phyloP scores from a whole-genome alignment of 768 basidiomycete genomes.

The Hygrocybe coccinea region DNA sequence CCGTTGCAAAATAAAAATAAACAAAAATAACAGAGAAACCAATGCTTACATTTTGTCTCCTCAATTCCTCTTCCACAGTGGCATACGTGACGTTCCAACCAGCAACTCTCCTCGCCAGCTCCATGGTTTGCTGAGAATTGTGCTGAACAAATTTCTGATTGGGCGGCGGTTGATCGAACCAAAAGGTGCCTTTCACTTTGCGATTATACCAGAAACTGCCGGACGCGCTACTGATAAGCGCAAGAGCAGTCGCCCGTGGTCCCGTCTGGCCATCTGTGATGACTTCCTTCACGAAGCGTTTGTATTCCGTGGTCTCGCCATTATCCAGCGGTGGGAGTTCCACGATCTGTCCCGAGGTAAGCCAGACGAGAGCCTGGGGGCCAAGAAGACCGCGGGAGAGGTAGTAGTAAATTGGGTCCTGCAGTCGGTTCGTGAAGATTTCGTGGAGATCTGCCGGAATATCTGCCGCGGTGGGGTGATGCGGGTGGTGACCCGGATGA shows the following conservation, averaged over 20 bases:
- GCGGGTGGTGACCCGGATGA: conserved; percentile 52
- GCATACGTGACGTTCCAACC: conserved; percentile 86
- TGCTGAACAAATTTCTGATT: conserved; percentile 61
- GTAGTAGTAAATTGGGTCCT: conserved; percentile 96
- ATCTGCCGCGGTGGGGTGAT: conserved; percentile 77
- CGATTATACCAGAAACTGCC: conserved; percentile 78
- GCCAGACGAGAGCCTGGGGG: conserved; percentile 91
- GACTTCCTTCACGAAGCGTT: conserved; percentile 91
- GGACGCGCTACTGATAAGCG: conserved; percentile 75
- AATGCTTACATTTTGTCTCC: conserved; percentile 87
- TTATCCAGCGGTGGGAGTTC: conserved; percentile 90
- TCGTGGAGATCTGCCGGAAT: conserved; percentile 90
- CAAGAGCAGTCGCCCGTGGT: conserved; percentile 86
- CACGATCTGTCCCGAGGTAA: conserved; percentile 79
- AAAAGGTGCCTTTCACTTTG: conserved; percentile 68
- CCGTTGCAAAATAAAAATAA: neutral
- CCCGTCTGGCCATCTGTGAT: conserved; percentile 93
- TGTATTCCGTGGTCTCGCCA: conserved; percentile 92
- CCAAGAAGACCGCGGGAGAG: conserved; percentile 87
- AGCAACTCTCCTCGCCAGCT: conserved; percentile 80
- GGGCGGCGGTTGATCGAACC: conserved; percentile 62
- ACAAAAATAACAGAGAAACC: conserved; percentile 6
- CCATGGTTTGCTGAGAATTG: conserved; percentile 71
- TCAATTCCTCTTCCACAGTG: conserved; percentile 88
- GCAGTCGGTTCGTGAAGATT: conserved; percentile 89